Percentiles rank a stretch among this genome's conserved stretches.
Evolutionary conservation across 1,284 basidiomycete genomes (phyloP).

Genomic region (Lignosus rhinocerotis): DNA sequence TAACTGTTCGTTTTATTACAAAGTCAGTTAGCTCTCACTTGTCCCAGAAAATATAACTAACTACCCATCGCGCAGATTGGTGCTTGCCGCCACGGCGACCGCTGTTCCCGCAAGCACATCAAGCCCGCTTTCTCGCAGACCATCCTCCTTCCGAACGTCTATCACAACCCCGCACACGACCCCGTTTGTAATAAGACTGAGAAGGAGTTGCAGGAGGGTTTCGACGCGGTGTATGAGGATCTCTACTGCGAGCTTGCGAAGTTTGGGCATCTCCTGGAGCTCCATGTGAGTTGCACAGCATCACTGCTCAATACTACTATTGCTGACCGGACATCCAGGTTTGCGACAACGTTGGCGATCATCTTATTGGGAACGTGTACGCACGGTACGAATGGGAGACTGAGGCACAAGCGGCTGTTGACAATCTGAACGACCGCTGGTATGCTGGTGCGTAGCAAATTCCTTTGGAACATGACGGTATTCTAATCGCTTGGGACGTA

Average conservation of each 20-base stretch:
- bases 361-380: conserved; percentile 98
- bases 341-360: conserved; percentile 99
- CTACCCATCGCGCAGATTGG: conserved; percentile 65
- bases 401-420: conserved; percentile 92
- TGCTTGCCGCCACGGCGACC: conserved; percentile 93
- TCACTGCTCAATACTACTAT: neutral
- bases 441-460: conserved; percentile 79
- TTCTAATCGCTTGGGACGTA: conserved; percentile 31
- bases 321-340: conserved; percentile 53
- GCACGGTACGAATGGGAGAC: conserved; percentile 99
- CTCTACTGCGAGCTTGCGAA: conserved; percentile 91
- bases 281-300: conserved; percentile 68
- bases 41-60: conserved; percentile 6
- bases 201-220: conserved; percentile 91
- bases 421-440: conserved; percentile 95
- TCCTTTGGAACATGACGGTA: neutral
- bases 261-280: conserved; percentile 93
- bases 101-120: conserved; percentile 97
- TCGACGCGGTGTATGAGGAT: conserved; percentile 97
- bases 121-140: conserved; percentile 97
- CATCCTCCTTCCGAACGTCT: conserved; percentile 97
- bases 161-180: conserved; percentile 96
- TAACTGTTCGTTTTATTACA: conserved; percentile 95
- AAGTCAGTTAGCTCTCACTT: conserved; percentile 49
- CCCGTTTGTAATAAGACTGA: conserved; percentile 85